Conservation (phyloP, 495 filamentous ascomycete species). For the Beverwykella pulmonaria region DNA sequence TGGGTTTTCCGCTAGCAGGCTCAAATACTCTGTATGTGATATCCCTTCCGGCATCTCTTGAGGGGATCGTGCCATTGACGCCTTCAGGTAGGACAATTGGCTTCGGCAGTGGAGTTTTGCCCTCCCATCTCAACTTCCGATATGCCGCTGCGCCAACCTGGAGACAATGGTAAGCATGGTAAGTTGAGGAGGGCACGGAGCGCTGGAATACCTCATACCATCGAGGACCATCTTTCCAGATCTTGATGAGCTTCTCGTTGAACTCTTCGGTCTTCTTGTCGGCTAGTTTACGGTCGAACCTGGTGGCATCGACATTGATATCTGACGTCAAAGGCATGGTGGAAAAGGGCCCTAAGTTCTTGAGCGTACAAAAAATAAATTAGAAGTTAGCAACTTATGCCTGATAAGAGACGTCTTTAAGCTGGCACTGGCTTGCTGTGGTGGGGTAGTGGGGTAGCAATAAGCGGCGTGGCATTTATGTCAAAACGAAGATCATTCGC, state of each 20-base stretch:
- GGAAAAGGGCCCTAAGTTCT: not conserved
- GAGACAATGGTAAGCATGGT: not conserved
- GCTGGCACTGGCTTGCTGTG: not conserved
- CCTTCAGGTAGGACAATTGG: conserved; percentile 46
- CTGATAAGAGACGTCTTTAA: not conserved
- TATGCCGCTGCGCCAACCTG: conserved; percentile 52
- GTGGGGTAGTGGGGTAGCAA: conserved; percentile 37
- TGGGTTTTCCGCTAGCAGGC: conserved; percentile 49
- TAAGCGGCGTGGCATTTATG: not conserved
- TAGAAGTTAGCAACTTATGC: not conserved
- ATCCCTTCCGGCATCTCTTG: conserved; percentile 51
- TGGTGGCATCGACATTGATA: conserved; percentile 36
- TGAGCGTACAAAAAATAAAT: not conserved
- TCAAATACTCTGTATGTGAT: conserved; percentile 56
- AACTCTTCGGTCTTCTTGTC: conserved; percentile 38
- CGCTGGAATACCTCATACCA: conserved; percentile 45
- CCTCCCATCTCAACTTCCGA: conserved; percentile 51
- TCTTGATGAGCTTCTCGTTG: conserved; percentile 46
- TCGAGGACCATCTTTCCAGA: conserved; percentile 42
- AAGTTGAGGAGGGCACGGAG: not conserved
- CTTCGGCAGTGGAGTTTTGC: conserved; percentile 50
- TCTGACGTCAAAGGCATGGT: conserved; percentile 43
- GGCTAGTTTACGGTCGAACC: conserved; percentile 39
- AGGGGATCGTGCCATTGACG: conserved; percentile 52
- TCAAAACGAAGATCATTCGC: not conserved